phyloP scores from a whole-genome alignment of 164 flowering plant species.

The Amborella trichopoda region DNA sequence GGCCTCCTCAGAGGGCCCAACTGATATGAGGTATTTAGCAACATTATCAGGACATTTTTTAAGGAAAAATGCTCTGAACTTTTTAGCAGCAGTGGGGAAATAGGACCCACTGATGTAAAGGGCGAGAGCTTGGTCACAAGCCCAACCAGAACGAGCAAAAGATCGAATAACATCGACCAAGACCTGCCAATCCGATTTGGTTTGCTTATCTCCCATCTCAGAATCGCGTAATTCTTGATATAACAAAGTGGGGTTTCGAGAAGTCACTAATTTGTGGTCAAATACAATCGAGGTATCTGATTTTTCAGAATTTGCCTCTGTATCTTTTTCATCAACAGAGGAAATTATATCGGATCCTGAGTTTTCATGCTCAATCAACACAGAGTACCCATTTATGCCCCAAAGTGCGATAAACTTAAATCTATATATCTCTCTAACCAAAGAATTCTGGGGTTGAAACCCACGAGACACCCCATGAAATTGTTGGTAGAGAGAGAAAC shows the following conservation, averaged over 20 bases:
- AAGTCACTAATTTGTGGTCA: too few species aligned
- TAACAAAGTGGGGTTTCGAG: slow-evolving; percentile 48
- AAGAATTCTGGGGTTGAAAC: too few species aligned
- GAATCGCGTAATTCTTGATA: slow-evolving; percentile 33
- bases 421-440: too few species aligned
- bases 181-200: slow-evolving; percentile 28
- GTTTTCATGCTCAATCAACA: too few species aligned
- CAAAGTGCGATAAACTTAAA: too few species aligned
- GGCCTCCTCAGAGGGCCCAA: slow-evolving; percentile 49
- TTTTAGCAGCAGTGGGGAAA: slow-evolving; percentile 57
- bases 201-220: slow-evolving; percentile 14
- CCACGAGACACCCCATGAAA: too few species aligned
- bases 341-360: too few species aligned
- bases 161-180: slow-evolving; percentile 31
- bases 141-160: slow-evolving; percentile 66
- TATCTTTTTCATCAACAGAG: too few species aligned
- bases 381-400: too few species aligned
- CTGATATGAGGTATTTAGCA: slow-evolving; percentile 28
- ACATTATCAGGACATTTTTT: slow-evolving; percentile 37
- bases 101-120: slow-evolving; percentile 65
- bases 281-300: slow-evolving; percentile 5
- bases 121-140: slow-evolving; percentile 70
- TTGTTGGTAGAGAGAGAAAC: too few species aligned
- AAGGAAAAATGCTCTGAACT: slow-evolving; percentile 45
- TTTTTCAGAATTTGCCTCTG: slow-evolving; percentile 1